Conservation (phyloP, 768 basidiomycete genomes). For the Psilocybe sp. region DNA sequence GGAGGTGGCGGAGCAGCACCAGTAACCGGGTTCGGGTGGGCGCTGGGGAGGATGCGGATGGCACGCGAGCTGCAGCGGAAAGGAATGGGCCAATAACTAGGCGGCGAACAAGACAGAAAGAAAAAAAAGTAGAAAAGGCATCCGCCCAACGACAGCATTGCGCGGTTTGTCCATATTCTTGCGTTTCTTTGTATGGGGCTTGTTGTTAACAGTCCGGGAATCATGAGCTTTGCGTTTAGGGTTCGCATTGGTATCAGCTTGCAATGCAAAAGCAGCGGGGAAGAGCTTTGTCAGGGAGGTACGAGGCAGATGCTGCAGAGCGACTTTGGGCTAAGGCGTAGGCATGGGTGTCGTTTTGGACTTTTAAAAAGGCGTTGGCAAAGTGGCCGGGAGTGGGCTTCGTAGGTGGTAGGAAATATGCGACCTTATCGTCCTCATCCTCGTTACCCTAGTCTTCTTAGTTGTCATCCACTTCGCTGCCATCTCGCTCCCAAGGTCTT, state of each 20-base stretch:
- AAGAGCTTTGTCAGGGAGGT: conserved; percentile 71
- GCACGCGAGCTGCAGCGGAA: conserved; percentile 42
- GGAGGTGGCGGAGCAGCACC: conserved; percentile 12
- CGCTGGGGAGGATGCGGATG: conserved; percentile 42
- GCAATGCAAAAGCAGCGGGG: conserved; percentile 47
- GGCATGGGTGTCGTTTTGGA: conserved; percentile 21
- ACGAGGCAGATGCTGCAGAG: too few relatives aligned
- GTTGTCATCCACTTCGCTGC: conserved; percentile 20
- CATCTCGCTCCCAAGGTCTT: conserved; percentile 5
- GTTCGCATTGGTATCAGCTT: conserved; percentile 18
- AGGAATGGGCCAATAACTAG: neutral
- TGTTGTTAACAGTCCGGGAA: neutral
- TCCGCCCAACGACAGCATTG: conserved; percentile 57
- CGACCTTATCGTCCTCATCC: conserved; percentile 25
- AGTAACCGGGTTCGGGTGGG: conserved; percentile 4
- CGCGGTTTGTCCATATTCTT: conserved; percentile 29
- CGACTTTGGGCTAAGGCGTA: conserved; percentile 20
- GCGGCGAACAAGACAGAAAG: too few relatives aligned
- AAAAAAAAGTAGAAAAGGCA: conserved; percentile 3
- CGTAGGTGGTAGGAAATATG: conserved; percentile 18
- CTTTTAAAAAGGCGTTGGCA: too few relatives aligned
- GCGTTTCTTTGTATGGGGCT: conserved; percentile 26
- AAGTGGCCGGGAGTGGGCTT: conserved; percentile 1
- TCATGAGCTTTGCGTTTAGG: conserved; percentile 17
- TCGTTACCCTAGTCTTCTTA: too few relatives aligned